A percentile compares a stretch with the other conserved stretches of the same genome.
Evolutionary conservation across 2,329 filamentous ascomycete genomes (phyloP).

Genomic region (Colletotrichum tamarilloi): DNA sequence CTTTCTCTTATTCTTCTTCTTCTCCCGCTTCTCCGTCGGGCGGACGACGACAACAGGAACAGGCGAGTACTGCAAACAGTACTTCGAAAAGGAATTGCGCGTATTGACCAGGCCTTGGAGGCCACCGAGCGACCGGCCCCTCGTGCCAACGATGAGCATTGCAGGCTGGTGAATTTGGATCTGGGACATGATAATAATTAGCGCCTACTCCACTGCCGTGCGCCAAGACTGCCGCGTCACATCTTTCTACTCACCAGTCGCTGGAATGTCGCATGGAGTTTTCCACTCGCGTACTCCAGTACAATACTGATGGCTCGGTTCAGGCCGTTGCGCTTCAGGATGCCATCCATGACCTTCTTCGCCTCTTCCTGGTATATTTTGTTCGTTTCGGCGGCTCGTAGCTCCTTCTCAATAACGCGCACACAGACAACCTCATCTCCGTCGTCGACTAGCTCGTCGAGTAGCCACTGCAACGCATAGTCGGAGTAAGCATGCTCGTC

Average conservation of each 20-base stretch:
- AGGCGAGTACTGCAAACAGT: conserved; percentile 92
- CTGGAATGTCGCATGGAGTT: conserved; percentile 90
- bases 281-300: conserved; percentile 88
- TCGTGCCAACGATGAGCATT: conserved; percentile 90
- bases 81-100: conserved; percentile 88
- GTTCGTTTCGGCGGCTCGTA: conserved; percentile 73
- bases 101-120: conserved; percentile 85
- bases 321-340: conserved; percentile 80
- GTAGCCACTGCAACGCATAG: conserved; percentile 90
- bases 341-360: conserved; percentile 76
- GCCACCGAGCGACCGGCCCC: conserved; percentile 84
- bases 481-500: conserved; percentile 94
- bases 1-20: conserved; percentile 88
- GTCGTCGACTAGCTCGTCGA: conserved; percentile 92
- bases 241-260: conserved; percentile 75
- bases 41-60: conserved; percentile 94
- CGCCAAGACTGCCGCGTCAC: neutral
- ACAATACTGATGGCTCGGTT: conserved; percentile 88
- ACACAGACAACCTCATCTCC: conserved; percentile 94
- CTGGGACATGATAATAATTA: conserved; percentile 54
- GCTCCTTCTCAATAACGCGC: conserved; percentile 86
- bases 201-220: neutral
- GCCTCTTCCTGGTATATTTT: conserved; percentile 78
- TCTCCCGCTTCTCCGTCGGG: conserved; percentile 86
- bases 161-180: conserved; percentile 93